Conservation (phyloP, 2,329 filamentous ascomycete species). For the Lecanicillium sp. region DNA sequence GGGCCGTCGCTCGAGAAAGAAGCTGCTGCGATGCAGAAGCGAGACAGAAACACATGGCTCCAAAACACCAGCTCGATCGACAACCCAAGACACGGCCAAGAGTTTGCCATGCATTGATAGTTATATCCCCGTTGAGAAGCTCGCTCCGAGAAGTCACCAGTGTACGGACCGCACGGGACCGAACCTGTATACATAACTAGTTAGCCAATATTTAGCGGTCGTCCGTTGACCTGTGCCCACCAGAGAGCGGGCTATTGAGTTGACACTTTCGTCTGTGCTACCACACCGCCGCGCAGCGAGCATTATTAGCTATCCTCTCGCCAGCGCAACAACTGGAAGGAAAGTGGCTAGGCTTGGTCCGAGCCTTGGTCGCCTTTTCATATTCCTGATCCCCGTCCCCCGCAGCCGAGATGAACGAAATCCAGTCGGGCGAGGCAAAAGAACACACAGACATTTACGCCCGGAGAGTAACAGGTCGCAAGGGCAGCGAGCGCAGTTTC, state of each 20-base stretch:
- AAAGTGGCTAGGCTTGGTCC: too few relatives aligned
- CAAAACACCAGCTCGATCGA: neutral
- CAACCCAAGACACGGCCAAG: too few relatives aligned
- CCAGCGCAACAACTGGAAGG: too few relatives aligned
- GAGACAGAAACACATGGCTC: neutral
- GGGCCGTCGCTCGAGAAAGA: neutral
- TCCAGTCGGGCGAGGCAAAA: too few relatives aligned
- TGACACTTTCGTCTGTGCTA: neutral
- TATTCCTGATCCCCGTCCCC: too few relatives aligned
- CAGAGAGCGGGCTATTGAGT: neutral
- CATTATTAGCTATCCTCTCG: too few relatives aligned
- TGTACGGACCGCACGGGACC: neutral
- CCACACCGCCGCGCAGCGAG: constrained; percentile 2
- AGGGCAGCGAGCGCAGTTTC: too few relatives aligned
- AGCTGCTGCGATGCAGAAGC: neutral
- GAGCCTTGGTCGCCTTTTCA: too few relatives aligned
- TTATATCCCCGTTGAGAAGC: neutral
- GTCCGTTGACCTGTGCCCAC: neutral
- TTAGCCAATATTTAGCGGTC: neutral
- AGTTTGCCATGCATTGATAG: too few relatives aligned
- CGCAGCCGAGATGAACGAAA: too few relatives aligned
- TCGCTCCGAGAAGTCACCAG: neutral
- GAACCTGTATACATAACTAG: too few relatives aligned
- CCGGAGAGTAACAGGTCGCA: too few relatives aligned
- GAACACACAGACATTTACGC: neutral